Evolutionary conservation across 2,329 filamentous ascomycete genomes (phyloP).

Genomic region (Penicillium olsonii): DNA sequence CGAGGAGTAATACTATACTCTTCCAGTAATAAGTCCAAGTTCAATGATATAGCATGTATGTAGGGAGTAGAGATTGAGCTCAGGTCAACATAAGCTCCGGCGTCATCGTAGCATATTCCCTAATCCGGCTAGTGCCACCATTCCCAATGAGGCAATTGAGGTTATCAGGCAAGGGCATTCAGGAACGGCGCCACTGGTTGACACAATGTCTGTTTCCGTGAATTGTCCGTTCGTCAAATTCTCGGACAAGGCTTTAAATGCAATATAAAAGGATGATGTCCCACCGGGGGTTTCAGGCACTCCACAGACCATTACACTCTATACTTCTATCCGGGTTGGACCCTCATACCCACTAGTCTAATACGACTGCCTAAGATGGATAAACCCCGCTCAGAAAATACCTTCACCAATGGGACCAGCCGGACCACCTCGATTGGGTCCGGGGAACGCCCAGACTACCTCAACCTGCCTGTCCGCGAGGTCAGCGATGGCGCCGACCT

Average conservation of each 20-base stretch:
- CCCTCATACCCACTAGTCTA: neutral
- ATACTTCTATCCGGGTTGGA: conserved; percentile 2
- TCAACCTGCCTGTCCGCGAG: conserved; percentile 66
- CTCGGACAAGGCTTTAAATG: conserved; percentile 1
- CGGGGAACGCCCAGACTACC: conserved; percentile 39
- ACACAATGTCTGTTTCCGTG: conserved; percentile 2
- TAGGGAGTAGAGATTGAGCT: no score
- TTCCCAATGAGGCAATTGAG: conserved; percentile 22
- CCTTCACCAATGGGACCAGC: conserved; percentile 18
- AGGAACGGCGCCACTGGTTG: conserved; percentile 3
- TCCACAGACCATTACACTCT: neutral
- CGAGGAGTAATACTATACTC: no score
- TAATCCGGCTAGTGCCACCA: conserved; percentile 10
- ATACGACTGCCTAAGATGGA: conserved; percentile 18
- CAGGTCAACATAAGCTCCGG: conserved; percentile 10
- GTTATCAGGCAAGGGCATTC: conserved; percentile 8
- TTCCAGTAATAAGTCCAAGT: no score
- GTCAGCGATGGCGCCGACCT: conserved; percentile 63
- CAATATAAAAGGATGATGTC: conserved; percentile 16
- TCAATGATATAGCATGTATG: no score
- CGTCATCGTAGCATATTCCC: conserved; percentile 24
- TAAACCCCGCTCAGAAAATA: conserved; percentile 11
- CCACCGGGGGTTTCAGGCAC: neutral
- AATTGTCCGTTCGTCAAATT: neutral
- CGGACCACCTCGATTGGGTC: conserved; percentile 30